These are phyloP conservation scores for Cutaneotrichosporon cutaneum DNA, from an alignment of 1,284 basidiomycete genomes.

Conservation along the genomic window DNA sequence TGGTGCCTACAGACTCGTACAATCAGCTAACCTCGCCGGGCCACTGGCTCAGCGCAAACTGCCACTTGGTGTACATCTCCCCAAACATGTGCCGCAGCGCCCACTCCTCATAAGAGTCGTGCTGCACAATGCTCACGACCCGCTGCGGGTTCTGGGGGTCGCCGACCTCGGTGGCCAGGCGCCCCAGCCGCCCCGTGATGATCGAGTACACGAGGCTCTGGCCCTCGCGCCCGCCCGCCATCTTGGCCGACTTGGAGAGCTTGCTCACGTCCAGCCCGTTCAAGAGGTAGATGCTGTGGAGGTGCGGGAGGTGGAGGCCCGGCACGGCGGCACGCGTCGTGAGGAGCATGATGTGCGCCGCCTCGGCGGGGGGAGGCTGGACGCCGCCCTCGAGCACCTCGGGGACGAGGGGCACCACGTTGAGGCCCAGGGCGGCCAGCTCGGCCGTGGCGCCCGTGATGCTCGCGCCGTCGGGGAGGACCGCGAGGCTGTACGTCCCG, in stretches of 20 bases:
- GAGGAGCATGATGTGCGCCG: constrained; percentile 23
- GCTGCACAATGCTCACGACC: constrained; percentile 33
- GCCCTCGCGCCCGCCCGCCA: constrained; percentile 19
- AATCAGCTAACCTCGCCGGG: constrained; percentile 10
- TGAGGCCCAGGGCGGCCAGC: constrained; percentile 26
- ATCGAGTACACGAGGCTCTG: constrained; percentile 29
- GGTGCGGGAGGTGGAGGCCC: constrained; percentile 33
- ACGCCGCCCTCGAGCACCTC: constrained; percentile 25
- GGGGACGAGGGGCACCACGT: constrained; percentile 26
- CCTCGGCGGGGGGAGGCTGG: constrained; percentile 7
- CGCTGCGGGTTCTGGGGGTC: constrained; percentile 13
- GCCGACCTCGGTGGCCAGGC: constrained; percentile 26
- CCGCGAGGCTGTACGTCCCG: constrained; percentile 29
- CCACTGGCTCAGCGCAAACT: constrained; percentile 13
- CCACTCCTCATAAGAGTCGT: constrained; percentile 27
- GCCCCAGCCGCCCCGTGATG: constrained; percentile 34
- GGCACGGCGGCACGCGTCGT: constrained; percentile 29
- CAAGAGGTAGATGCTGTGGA: constrained; percentile 39
- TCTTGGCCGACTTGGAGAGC: constrained; percentile 22
- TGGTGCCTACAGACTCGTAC: not conserved
- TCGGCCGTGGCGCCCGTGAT: constrained; percentile 21
- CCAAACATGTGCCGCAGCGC: constrained; percentile 32
- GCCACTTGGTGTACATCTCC: not conserved
- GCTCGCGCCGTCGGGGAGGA: constrained; percentile 33
- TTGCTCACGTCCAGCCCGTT: constrained; percentile 35